Conservation (phyloP, 1,284 basidiomycete species). For the Vanrija sp. region DNA sequence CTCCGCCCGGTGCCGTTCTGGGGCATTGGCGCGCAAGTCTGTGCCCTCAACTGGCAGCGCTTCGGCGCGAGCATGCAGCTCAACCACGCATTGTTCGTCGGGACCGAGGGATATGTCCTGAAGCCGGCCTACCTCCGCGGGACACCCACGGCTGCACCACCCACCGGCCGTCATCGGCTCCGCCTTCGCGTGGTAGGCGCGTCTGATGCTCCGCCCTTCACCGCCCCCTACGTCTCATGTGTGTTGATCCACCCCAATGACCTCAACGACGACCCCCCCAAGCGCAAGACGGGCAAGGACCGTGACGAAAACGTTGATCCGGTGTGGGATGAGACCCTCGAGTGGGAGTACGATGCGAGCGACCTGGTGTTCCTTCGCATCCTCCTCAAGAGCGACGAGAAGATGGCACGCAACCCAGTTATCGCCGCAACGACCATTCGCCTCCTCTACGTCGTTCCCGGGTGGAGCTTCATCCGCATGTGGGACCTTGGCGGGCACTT, state of each 20-base stretch:
- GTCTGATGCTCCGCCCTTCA: slow-evolving; percentile 5
- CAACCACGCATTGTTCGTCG: slow-evolving; percentile 89
- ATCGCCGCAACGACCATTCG: slow-evolving; percentile 6
- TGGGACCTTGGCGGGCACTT: slow-evolving; percentile 9
- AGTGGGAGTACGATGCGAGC: slow-evolving; percentile 61
- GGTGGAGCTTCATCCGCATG: slow-evolving; percentile 15
- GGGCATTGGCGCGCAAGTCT: slow-evolving; percentile 84
- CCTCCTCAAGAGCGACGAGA: slow-evolving; percentile 17
- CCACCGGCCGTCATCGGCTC: slow-evolving; percentile 1
- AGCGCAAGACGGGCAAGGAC: slow-evolving; percentile 17
- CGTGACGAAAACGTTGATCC: slow-evolving; percentile 49
- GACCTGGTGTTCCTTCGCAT: slow-evolving; percentile 18
- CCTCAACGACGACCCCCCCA: slow-evolving; percentile 10
- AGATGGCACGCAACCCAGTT: slow-evolving; percentile 13
- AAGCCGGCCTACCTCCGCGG: slow-evolving; percentile 57
- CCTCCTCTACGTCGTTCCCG: slow-evolving; percentile 11
- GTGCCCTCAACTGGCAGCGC: slow-evolving; percentile 97
- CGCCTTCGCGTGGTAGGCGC: slow-evolving; percentile 12
- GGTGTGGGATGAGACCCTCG: slow-evolving; percentile 70
- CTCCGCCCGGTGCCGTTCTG: slow-evolving; percentile 87
- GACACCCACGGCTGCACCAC: not conserved
- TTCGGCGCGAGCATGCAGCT: slow-evolving; percentile 65
- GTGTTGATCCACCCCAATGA: slow-evolving; percentile 14
- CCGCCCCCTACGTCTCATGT: slow-evolving; percentile 13
- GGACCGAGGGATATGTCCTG: slow-evolving; percentile 79